Base-by-base conservation (phyloP, 225 moss, liverwort and hornwort species). In the Polytrichum formosum region DNA sequence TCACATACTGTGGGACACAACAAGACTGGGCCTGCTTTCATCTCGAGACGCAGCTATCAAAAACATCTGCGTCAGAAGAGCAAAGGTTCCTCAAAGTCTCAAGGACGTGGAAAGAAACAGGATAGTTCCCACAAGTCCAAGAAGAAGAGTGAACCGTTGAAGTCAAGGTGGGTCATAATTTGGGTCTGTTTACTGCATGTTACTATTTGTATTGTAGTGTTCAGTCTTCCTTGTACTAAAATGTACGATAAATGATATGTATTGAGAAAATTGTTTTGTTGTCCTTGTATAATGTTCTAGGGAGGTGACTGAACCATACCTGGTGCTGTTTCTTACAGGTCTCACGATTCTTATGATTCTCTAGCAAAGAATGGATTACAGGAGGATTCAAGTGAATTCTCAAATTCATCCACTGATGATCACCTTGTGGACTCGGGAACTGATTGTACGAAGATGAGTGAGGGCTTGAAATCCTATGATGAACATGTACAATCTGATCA, bases 1-100 rank as follows among this genome's bases (percentile, higher is more conserved):
- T 90, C 90, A 5, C 90, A 90, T 29, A 90, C 87, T 28, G 75
- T 84, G 18, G 87, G 87, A 28, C 82, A 70, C n/a, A 81, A 76
- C 56, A 76, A 67, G 23, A 61, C 69, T 64, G 46, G 46, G 46
- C 88, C 84, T 68, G 69, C 69, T 26, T 88, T 76, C 33, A 53
- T 88, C 0, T 88, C 88, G 37, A 82, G 80, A 20, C 84, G 85
- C 17, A 85, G 82, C 69, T 77, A 88, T 62, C 88, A 88, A 54
- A 88, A 85, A 70, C 85, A 85, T 6, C 54, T 85, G 73, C 82
- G 88, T 54, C 88, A 88, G 35, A 85, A 78, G 59, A 74, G 75
- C 66, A 88, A 88, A 67, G 71, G 80, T 25, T 78, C 77, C 19
- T 85, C 84, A 18, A 85, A 82, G 75, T 84, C 87, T 64, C 87